phyloP scores from a whole-genome alignment of 768 basidiomycete genomes.

The Leccinum variicolor region DNA sequence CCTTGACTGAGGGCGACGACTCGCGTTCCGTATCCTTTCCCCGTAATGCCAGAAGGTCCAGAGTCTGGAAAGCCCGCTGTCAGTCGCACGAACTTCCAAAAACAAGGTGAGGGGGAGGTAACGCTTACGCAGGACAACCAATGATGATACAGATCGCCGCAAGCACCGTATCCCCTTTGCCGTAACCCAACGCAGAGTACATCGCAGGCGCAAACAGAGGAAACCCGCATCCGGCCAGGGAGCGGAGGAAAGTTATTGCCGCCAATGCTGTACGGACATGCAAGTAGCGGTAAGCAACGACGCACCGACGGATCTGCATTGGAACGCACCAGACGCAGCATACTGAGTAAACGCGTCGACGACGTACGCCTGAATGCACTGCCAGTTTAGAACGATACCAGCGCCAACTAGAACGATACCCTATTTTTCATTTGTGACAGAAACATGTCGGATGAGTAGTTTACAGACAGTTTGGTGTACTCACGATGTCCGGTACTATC shows the following conservation, averaged over 20 bases:
- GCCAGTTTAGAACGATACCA: constrained; percentile 59
- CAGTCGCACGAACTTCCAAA: constrained; percentile 14
- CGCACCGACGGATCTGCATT: not conserved
- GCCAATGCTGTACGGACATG: constrained; percentile 49
- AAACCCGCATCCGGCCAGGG: constrained; percentile 68
- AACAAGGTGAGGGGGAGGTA: constrained; percentile 24
- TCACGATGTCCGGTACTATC: constrained; percentile 69
- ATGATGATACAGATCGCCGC: constrained; percentile 54
- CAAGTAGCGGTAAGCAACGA: not conserved
- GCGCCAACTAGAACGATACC: constrained; percentile 56
- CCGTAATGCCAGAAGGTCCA: constrained; percentile 46
- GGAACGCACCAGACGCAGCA: not conserved
- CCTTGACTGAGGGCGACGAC: constrained; percentile 34
- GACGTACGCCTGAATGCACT: constrained; percentile 62
- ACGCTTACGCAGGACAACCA: constrained; percentile 50
- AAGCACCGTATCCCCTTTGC: constrained; percentile 65
- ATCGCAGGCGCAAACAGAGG: constrained; percentile 73
- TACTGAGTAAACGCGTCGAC: constrained; percentile 65
- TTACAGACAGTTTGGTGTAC: not conserved
- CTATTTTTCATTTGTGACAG: constrained; percentile 30
- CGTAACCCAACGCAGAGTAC: constrained; percentile 63
- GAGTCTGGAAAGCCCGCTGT: constrained; percentile 27
- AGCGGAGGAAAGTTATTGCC: constrained; percentile 58
- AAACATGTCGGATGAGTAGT: too few relatives aligned
- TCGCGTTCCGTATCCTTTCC: constrained; percentile 47